Evolutionary conservation across 148 eudicot species (phyloP).

Genomic region (Bassia scoparia): DNA sequence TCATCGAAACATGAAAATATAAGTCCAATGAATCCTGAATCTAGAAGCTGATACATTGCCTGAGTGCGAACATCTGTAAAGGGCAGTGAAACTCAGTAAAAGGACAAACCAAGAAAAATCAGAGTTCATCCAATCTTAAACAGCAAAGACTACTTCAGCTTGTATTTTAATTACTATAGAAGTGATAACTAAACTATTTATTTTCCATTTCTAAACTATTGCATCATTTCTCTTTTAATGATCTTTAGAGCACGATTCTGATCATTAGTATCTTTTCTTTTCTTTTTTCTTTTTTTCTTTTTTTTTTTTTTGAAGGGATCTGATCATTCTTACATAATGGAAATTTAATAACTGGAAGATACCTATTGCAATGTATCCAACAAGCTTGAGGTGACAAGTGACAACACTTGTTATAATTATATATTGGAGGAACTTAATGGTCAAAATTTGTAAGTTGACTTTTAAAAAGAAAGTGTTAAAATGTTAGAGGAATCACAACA

Average conservation of each 20-base stretch:
- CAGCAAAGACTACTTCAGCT: not conserved
- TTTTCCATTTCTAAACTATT: not conserved
- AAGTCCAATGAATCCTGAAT: slow-evolving; percentile 95
- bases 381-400: not conserved
- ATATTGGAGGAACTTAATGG: not conserved
- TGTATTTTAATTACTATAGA: not conserved
- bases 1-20: slow-evolving; percentile 98
- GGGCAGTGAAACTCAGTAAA: slow-evolving; percentile 7
- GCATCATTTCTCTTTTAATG: not conserved
- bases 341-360: not conserved
- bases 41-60: slow-evolving; percentile 99
- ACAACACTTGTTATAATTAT: not conserved
- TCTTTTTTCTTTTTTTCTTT: too few species aligned
- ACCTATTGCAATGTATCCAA: not conserved
- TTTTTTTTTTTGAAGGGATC: too few species aligned
- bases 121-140: not conserved
- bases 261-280: not conserved
- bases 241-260: not conserved
- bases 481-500: not conserved
- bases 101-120: slow-evolving; percentile 4
- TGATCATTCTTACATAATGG: too few species aligned
- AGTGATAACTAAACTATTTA: not conserved
- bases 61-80: slow-evolving; percentile 97
- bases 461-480: not conserved
- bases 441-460: not conserved